A percentile compares a stretch with the other conserved stretches of the same genome.
Evolutionary conservation across 345 rosid species (phyloP).

Genomic region (Theobroma cacao): DNA sequence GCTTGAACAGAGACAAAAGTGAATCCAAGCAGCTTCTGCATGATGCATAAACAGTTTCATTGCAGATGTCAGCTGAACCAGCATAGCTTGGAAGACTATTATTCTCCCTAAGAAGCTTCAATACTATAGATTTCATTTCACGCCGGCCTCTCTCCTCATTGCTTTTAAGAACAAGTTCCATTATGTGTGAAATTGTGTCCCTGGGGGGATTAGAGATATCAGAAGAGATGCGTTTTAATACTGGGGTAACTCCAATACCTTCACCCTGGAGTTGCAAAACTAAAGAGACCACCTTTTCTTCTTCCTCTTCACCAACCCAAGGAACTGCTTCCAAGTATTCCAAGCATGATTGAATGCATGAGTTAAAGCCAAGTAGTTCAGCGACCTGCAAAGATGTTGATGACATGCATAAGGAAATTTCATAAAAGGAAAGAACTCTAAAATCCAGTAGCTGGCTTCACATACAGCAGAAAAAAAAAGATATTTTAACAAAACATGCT

Average conservation of each 20-base stretch:
- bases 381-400: slow-evolving; percentile 49
- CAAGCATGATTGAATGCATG: slow-evolving; percentile 75
- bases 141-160: slow-evolving; percentile 88
- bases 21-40: slow-evolving; percentile 68
- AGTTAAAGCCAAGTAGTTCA: slow-evolving; percentile 67
- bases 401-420: background rate
- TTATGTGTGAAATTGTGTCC: slow-evolving; percentile 74
- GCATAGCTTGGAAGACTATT: slow-evolving; percentile 39
- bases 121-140: slow-evolving; percentile 81
- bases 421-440: background rate
- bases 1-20: slow-evolving; percentile 52
- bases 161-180: slow-evolving; percentile 86
- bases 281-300: slow-evolving; percentile 82
- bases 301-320: slow-evolving; percentile 98
- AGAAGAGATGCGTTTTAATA: slow-evolving; percentile 74
- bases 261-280: slow-evolving; percentile 65
- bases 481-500: background rate
- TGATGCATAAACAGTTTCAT: slow-evolving; percentile 58
- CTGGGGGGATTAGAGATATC: slow-evolving; percentile 50
- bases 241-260: slow-evolving; percentile 67
- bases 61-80: slow-evolving; percentile 56
- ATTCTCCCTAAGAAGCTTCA: slow-evolving; percentile 89
- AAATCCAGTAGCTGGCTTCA: background rate
- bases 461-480: background rate
- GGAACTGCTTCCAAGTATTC: slow-evolving; percentile 99